Evolutionary conservation across 2,329 filamentous ascomycete genomes (phyloP), one percentile per base, ranked within the genome.

Genomic region (Microsporum ferrugineum): DNA sequence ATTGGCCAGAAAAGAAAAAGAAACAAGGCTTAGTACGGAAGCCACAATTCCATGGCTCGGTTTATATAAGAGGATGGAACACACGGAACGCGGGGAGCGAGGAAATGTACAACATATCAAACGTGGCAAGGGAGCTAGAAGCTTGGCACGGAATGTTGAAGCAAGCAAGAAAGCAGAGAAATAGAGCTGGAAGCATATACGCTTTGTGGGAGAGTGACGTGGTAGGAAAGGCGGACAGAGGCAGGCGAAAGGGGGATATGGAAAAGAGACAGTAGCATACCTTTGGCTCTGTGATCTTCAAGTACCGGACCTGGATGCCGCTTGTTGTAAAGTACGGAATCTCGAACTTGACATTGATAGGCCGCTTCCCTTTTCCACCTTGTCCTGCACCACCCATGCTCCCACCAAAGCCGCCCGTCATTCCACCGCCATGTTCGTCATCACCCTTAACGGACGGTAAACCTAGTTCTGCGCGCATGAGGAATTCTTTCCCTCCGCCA

Each of bases 261-360:
- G 43, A 6, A 27, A 17, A 29, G 8, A 43, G 17, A 43, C n/a
- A 14, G 33, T 39, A n/a, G 75, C 84, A 70, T 79, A 96, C 92
- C 89, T 99, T 99, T 55, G 94, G 94, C 77, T 99, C 94, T 65
- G 95, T 97, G 71, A 99, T 99, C 83, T 99, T 99, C 74, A 99
- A 77, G 75, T 99, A 99, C 70, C 94, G 85, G 70, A 99, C 94
- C 76, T 99, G 95, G 68, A 99, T 99, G 66, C 94, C 94, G 77
- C 89, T 95, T 2, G 95, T 99, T n/a, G 94, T 99, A 74, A 99
- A 99, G 77, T 99, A 99, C n/a, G 94, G 94, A 71, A 99, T 99
- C 79, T 99, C 94, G 73, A 99, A 99, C 79, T 99, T 99, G 78
- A 99, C 94, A 75, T 91, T 92, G 70, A 99, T 99, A 0, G 94